Evolutionary conservation across 257 asterid genomes (phyloP), one percentile per base, ranked within the genome.

Genomic region (Forsythia viridissima): DNA sequence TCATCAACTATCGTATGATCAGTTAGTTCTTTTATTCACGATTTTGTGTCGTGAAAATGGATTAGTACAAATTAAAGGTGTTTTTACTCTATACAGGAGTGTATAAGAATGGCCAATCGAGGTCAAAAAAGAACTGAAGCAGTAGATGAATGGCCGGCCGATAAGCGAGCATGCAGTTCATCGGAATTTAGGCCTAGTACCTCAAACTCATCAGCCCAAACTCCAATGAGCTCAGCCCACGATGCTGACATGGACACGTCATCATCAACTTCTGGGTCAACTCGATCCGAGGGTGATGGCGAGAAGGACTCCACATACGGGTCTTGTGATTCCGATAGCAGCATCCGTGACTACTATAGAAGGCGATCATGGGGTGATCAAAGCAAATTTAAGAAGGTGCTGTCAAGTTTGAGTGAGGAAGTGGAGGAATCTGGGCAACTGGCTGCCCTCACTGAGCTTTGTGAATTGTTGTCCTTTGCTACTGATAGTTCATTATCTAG

Each of bases 121-220:
- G 98, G 99, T 78, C 96, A 93, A 78, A 96, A 96, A 79, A 88
- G 99, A 81, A 82, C 87, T 61, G 99, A 96, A 57, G 81, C 78
- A 10, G 88, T 82, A 83, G 97, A 96, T 48, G 92, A 80, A 83
- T 86, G 94, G 83, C 99, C 99, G 0, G 96, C 97, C 4, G 99
- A 96, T 83, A 96, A 96, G 85, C 88, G 99, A 80, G 91, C 96
- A 1, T 95, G 99, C 84, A 95, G 86, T 83, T 93, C 97, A 0
- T 66, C 87, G 8, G 98, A 91, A 72, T 86, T 86, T 71, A 84
- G 93, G 74, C 94, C 98, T n/a, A 91, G 94, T 80, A 78, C 97
- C 75, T 90, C 97, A 37, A 88, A 79, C 82, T 90, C 97, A 71
- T 84, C 92, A 4, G 86, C 84, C 74, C 94, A 79, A 70, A 83